These are phyloP conservation scores for Botrytis fragariae DNA, from an alignment of 2,329 filamentous ascomycete genomes.

Conservation along the genomic window DNA sequence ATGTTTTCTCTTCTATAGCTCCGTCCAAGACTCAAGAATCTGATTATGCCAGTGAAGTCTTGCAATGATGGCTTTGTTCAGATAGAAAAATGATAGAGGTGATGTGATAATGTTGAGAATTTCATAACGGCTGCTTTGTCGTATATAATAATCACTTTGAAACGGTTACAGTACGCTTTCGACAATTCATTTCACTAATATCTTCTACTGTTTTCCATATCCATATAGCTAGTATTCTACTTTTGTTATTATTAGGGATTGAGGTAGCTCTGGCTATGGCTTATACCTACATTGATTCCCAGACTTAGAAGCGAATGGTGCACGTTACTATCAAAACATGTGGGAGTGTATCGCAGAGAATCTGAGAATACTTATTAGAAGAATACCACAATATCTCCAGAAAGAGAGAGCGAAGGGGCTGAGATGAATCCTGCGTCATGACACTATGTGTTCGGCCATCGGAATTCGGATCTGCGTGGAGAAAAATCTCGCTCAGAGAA, in stretches of 20 bases:
- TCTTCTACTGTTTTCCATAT: too few relatives aligned
- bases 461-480: accelerated
- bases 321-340: accelerated
- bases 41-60: background rate
- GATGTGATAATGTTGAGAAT: background rate
- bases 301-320: background rate
- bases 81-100: background rate
- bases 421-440: too few relatives aligned
- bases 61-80: background rate
- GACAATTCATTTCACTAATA: too few relatives aligned
- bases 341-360: background rate
- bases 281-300: background rate
- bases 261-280: background rate
- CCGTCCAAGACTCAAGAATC: background rate
- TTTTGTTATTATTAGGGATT: accelerated
- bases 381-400: too few relatives aligned
- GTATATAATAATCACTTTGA: background rate
- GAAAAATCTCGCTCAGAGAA: background rate
- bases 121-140: background rate
- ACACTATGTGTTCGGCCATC: too few relatives aligned
- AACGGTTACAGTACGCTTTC: background rate
- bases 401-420: accelerated
- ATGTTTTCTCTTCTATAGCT: background rate
- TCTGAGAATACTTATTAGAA: too few relatives aligned
- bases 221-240: too few relatives aligned